Evolutionary conservation across 768 basidiomycete species (phyloP).

Genomic region (Amanita rubescens): DNA sequence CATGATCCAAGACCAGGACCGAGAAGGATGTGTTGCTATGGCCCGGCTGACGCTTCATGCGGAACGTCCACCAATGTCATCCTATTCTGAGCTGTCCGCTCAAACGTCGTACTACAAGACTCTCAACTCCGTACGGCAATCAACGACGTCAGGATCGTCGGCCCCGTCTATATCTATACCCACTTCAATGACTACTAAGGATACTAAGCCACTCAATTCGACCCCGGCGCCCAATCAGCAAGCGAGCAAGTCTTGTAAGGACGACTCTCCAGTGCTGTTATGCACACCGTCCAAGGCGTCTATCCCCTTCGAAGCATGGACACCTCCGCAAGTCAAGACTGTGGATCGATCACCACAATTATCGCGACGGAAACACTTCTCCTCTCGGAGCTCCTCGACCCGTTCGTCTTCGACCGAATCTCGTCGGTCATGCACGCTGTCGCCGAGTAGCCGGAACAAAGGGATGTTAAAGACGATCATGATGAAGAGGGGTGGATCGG

Average conservation of each 20-base stretch:
- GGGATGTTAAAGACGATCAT: constrained; percentile 8
- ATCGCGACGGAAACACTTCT: not conserved
- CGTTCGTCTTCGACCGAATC: not conserved
- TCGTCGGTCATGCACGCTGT: constrained; percentile 3
- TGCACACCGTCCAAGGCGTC: not conserved
- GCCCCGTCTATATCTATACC: too few relatives aligned
- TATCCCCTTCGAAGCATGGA: not conserved
- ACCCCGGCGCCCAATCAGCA: too few relatives aligned
- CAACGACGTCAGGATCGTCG: not conserved
- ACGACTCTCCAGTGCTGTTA: too few relatives aligned
- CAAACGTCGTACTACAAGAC: not conserved
- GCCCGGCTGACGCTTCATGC: not conserved
- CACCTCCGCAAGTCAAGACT: not conserved
- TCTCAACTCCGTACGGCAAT: not conserved
- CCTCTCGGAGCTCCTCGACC: not conserved
- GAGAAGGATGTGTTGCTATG: not conserved
- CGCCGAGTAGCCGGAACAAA: not conserved
- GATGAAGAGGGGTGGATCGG: constrained; percentile 8
- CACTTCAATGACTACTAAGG: too few relatives aligned
- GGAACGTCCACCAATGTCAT: constrained; percentile 1
- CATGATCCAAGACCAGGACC: not conserved
- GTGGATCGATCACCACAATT: not conserved
- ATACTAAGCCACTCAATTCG: too few relatives aligned
- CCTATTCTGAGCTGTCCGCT: too few relatives aligned
- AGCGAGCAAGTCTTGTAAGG: too few relatives aligned